Evolutionary conservation across 2,329 filamentous ascomycete species (phyloP), one percentile per base, ranked within the genome.

Genomic region (Aspergillus tubingensis): DNA sequence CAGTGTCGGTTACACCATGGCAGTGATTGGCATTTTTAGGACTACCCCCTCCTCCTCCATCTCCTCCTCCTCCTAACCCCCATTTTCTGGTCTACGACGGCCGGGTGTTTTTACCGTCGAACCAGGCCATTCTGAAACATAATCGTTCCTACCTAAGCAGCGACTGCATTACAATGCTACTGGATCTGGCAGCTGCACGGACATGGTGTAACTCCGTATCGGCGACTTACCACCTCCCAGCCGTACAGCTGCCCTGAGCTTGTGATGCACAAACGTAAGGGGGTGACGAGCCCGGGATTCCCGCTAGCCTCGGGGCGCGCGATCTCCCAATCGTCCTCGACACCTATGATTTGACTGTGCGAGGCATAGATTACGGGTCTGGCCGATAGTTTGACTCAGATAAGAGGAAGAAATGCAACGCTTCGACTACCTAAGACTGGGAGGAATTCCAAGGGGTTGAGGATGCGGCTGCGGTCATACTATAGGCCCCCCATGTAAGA

Each of bases 101-200:
- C 58, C 57, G 50, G 63, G 41, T 61, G 63, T 58, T 59, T 57
- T 50, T 47, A 30, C 56, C 58, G 53, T 61, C 61, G 53, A 63
- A 63, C 53, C 58, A 52, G 47, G 57, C 54, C 38, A 23, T 55
- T 47, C 38, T 23, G 50, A 49, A 50, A 44, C 54, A 47, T 38
- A 21, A 50, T 54, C 41, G 19, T 47, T 54, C 21, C 13, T 53
- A 44, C 21, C 52, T n/a, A 43, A 36, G n/a, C 47, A 27, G 47
- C 47, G 15, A 19, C 47, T 11, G 23, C 25, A 25, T 27, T 49
- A 27, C 51, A 41, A 19, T 54, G 21, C 13, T 23, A 25, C 13
- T 43, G 36, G 52, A 19, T 25, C 51, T 54, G 36, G 36, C 38
- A 43, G 52, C 52, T 57, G 55, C 55, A 44, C 38, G 38, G 38